These are phyloP conservation scores for Pythium dissotocum DNA, from an alignment of 352 stramenopile species.

Conservation along the genomic window DNA sequence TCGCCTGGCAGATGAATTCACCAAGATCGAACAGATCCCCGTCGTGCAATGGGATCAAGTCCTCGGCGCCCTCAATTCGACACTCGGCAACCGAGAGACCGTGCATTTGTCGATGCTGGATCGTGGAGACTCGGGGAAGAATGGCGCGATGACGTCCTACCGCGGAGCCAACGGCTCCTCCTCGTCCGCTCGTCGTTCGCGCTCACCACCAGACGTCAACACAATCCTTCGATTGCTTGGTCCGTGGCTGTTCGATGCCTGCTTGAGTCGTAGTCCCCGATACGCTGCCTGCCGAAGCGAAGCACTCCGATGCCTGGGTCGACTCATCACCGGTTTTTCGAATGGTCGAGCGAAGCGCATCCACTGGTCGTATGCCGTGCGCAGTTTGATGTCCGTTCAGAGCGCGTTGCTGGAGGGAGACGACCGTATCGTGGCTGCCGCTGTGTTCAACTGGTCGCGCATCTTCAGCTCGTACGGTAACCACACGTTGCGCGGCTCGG, in stretches of 20 bases:
- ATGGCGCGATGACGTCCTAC: constrained; percentile 6
- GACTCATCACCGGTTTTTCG: constrained; percentile 67
- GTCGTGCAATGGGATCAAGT: constrained; percentile 78
- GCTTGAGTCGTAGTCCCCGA: constrained; percentile 63
- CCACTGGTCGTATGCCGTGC: constrained; percentile 81
- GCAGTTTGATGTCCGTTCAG: constrained; percentile 82
- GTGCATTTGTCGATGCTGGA: constrained; percentile 34
- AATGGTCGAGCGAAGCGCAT: constrained; percentile 78
- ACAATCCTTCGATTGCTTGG: constrained; percentile 77
- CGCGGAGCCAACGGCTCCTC: constrained; percentile 15
- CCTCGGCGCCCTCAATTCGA: constrained; percentile 60
- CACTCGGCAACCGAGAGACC: constrained; percentile 25
- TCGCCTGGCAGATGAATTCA: constrained; percentile 77
- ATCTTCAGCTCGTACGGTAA: constrained; percentile 82
- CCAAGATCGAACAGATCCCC: constrained; percentile 59
- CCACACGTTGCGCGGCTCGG: constrained; percentile 75
- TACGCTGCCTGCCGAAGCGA: constrained; percentile 77
- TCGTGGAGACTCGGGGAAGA: constrained; percentile 27
- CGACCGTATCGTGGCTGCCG: constrained; percentile 74
- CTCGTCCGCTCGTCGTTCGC: constrained; percentile 33
- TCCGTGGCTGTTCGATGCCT: constrained; percentile 86
- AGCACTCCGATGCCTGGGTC: constrained; percentile 74
- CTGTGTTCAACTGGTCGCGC: constrained; percentile 85
- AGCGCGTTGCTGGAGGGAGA: constrained; percentile 79
- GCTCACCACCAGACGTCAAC: constrained; percentile 83